These are phyloP conservation scores for Vicia faba DNA, from an alignment of 306 rosid species.

Conservation along the genomic window DNA sequence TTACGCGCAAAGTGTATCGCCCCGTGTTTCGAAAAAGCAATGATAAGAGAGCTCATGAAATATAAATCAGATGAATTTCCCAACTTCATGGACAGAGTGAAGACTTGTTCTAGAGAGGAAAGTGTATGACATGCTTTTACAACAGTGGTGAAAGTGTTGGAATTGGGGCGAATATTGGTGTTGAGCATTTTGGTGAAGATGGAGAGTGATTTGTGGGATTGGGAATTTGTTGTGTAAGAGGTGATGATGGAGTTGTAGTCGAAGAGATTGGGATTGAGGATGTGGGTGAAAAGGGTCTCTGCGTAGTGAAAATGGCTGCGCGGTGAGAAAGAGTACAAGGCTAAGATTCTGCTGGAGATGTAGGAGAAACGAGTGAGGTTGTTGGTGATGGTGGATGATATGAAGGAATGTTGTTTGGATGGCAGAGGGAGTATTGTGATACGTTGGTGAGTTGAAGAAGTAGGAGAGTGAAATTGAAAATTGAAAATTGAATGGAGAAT, in stretches of 20 bases:
- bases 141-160: slow-evolving; percentile 32
- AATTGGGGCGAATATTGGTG: slow-evolving; percentile 34
- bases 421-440: too few species aligned
- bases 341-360: slow-evolving; percentile 44
- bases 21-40: slow-evolving; percentile 28
- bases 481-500: too few species aligned
- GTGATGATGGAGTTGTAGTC: slow-evolving; percentile 46
- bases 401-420: too few species aligned
- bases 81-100: not conserved
- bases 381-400: slow-evolving; percentile 38
- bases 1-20: slow-evolving; percentile 22
- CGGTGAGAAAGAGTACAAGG: slow-evolving; percentile 32
- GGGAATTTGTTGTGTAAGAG: slow-evolving; percentile 17
- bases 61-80: slow-evolving; percentile 35
- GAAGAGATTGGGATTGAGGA: slow-evolving; percentile 37
- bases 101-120: slow-evolving; percentile 35
- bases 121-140: slow-evolving; percentile 4
- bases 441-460: too few species aligned
- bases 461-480: too few species aligned
- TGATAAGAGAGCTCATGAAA: slow-evolving; percentile 36
- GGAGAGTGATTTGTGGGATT: slow-evolving; percentile 19
- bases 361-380: slow-evolving; percentile 43
- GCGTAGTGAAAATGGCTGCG: slow-evolving; percentile 30
- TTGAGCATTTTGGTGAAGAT: slow-evolving; percentile 36
- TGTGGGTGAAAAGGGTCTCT: slow-evolving; percentile 38